Evolutionary conservation across 208 protist species (phyloP), one percentile per base, ranked within the genome.

Genomic region (Histomonas meleagridis): DNA sequence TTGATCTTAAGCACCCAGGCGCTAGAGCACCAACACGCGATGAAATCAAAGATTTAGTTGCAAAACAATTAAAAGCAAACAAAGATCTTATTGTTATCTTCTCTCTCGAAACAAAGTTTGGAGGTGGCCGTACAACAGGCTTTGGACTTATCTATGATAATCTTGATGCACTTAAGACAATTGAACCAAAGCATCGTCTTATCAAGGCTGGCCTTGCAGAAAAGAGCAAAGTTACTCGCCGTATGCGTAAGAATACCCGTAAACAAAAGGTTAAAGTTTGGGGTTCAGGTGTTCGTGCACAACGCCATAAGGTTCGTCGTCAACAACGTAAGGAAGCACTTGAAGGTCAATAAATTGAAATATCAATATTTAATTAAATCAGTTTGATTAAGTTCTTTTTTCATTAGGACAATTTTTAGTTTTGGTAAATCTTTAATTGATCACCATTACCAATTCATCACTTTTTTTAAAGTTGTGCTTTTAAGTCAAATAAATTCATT

Each of bases 91-190:
- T 99, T 91, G 96, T 98, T 92, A 93, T 98, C 92, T 99, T 98
- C 93, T 97, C 98, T 93, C 98, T 99, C 96, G 96, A 96, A 93
- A 99, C 97, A 90, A 96, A 97, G 92, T 99, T 99, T 93, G 98
- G 98, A 94, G 98, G 98, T 94, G 97, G 97, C 93, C 97, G 96
- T 93, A 97, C 96, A 93, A 98, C 97, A 91, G 98, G 98, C 93
- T 99, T 99, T 93, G 97, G 97, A 94, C 95, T 99, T 91, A 99
- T 99, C 96, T 99, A 99, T 96, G 98, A 99, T 94, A 96, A 95
- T 57, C 4, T 96, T 14, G 93, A 95, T 21, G 93, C 93, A 16
- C 92, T 96, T 92, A 99, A 98, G 96, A 96, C 97, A 94, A 96
- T 96, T 93, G 98, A 99, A 96, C 97, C 98, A 93, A 98, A 98